Conservation (phyloP, 495 filamentous ascomycete species). For the Recurvomyces mirabilis region DNA sequence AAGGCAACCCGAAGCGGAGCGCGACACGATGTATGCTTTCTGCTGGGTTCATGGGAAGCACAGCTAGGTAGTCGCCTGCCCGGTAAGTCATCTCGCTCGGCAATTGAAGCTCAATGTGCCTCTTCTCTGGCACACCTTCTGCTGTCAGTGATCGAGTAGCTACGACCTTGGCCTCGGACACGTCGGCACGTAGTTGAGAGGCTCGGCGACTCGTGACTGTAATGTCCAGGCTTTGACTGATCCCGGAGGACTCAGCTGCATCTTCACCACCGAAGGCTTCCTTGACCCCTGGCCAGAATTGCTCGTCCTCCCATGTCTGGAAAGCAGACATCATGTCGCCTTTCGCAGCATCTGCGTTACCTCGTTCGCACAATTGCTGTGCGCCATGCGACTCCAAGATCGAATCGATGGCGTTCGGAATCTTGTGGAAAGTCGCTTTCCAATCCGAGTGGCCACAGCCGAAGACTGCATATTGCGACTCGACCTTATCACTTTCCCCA, state of each 20-base stretch:
- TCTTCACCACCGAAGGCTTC: slow-evolving; percentile 6
- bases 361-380: slow-evolving; percentile 7
- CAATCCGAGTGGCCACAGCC: slow-evolving; percentile 56
- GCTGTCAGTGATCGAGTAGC: slow-evolving; percentile 36
- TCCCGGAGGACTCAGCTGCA: not conserved
- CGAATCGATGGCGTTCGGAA: slow-evolving; percentile 54
- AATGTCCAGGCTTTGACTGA: slow-evolving; percentile 3
- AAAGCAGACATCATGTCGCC: slow-evolving; percentile 20
- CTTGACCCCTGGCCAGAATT: slow-evolving; percentile 14
- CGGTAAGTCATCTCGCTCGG: slow-evolving; percentile 55
- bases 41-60: slow-evolving; percentile 60
- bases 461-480: slow-evolving; percentile 53
- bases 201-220: slow-evolving; percentile 6
- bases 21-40: slow-evolving; percentile 44
- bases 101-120: slow-evolving; percentile 54
- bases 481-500: slow-evolving; percentile 38
- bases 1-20: slow-evolving; percentile 44
- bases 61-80: slow-evolving; percentile 66
- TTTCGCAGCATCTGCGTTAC: slow-evolving; percentile 13
- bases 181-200: slow-evolving; percentile 5
- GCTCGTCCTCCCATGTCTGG: slow-evolving; percentile 18
- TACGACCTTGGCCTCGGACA: slow-evolving; percentile 7
- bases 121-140: slow-evolving; percentile 45
- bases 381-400: slow-evolving; percentile 14
- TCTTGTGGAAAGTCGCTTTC: slow-evolving; percentile 58